These are phyloP conservation scores for Thelephora ganbajun DNA, from an alignment of 768 basidiomycete species.

Conservation along the genomic window DNA sequence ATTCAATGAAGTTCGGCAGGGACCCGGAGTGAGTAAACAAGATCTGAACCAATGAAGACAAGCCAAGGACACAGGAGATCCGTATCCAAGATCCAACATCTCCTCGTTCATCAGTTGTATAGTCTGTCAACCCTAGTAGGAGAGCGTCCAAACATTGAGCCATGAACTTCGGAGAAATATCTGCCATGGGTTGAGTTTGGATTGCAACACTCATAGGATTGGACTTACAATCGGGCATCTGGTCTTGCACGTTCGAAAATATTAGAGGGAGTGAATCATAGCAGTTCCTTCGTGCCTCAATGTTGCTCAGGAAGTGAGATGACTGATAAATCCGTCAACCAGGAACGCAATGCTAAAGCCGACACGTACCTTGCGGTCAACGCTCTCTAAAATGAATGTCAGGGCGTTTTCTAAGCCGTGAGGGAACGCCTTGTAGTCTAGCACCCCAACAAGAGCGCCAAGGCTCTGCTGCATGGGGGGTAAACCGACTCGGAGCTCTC, in stretches of 20 bases:
- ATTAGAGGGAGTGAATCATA: constrained; percentile 35
- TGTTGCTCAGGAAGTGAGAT: constrained; percentile 25
- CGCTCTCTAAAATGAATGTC: constrained; percentile 43
- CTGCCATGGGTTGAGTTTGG: constrained; percentile 20
- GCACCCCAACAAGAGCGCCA: constrained; percentile 49
- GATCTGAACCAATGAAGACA: constrained; percentile 38
- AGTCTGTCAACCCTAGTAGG: constrained; percentile 72
- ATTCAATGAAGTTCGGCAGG: constrained; percentile 36
- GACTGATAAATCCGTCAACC: constrained; percentile 13
- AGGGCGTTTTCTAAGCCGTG: constrained; percentile 41
- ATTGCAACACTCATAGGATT: constrained; percentile 2
- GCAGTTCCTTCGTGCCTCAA: constrained; percentile 49
- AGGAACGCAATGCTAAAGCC: constrained; percentile 7
- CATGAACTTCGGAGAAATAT: constrained; percentile 30
- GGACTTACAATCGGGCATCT: constrained; percentile 31
- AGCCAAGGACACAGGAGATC: constrained; percentile 55
- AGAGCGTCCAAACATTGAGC: constrained; percentile 39
- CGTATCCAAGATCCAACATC: constrained; percentile 97
- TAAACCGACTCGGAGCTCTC: constrained; percentile 38
- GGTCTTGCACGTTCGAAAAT: constrained; percentile 27
- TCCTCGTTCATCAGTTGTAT: constrained; percentile 86
- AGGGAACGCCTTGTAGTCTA: constrained; percentile 48
- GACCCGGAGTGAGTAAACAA: constrained; percentile 30
- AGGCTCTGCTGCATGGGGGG: constrained; percentile 59
- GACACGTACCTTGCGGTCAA: constrained; percentile 37